A percentile compares a stretch with the other conserved stretches of the same genome.
phyloP scores from a whole-genome alignment of 371 early-diverging fungal genomes.

The Mortierella sp. region DNA sequence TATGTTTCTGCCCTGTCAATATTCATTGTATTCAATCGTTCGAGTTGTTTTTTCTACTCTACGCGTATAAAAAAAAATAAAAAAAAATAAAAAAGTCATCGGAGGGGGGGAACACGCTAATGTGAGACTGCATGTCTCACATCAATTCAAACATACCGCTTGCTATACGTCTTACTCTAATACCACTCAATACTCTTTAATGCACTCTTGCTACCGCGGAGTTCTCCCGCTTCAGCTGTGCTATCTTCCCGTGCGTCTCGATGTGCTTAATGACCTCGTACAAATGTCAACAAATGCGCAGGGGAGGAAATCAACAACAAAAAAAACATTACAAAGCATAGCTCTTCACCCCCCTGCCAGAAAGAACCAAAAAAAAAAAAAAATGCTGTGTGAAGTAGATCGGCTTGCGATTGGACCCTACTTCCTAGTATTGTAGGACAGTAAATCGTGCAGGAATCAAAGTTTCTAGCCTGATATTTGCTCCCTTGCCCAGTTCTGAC shows the following conservation, averaged over 20 bases:
- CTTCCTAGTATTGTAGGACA: too few species aligned
- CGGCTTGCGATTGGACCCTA: too few species aligned
- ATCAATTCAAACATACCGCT: neutral
- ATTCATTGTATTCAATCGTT: neutral
- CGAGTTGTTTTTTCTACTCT: neutral
- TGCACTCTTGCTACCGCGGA: neutral
- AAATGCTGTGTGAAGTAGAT: neutral
- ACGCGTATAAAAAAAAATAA: neutral
- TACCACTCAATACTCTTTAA: neutral
- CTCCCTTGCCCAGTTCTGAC: too few species aligned
- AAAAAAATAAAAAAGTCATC: neutral
- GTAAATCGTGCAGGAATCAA: too few species aligned
- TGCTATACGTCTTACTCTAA: neutral
- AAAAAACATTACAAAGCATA: neutral
- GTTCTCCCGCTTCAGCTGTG: neutral
- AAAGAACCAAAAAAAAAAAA: neutral
- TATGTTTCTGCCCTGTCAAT: too few species aligned
- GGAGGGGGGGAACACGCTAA: too few species aligned
- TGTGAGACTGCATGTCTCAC: conserved; percentile 1
- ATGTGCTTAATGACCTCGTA: neutral
- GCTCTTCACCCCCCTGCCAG: neutral
- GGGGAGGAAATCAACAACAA: conserved; percentile 1
- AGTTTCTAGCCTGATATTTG: too few species aligned
- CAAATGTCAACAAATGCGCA: neutral
- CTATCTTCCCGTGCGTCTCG: neutral